Base-by-base conservation (phyloP, 2,329 filamentous ascomycete species). In the Phialophora tarda region DNA sequence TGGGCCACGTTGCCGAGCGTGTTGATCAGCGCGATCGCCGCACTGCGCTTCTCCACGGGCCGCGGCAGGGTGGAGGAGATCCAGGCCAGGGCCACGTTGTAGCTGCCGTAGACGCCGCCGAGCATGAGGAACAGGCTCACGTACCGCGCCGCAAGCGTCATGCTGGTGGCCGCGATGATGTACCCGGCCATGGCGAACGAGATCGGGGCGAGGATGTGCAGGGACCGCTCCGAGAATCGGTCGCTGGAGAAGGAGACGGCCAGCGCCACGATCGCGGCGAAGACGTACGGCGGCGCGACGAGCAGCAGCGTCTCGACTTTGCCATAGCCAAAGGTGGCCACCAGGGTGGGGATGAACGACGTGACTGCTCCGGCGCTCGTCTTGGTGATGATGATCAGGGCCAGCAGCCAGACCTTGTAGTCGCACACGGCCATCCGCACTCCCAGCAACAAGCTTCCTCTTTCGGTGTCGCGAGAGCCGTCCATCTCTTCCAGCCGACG, bases 71-170 rank as follows among this genome's bases (percentile, higher is more conserved):
- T 32, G 6, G 28, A 32, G 7, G 24, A 12, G 2, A 26, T 41
- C 54, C 54, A 57, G 1, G 54, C 54, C 17, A 34, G 14, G 14
- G 23, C 23, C 1, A 57, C 54, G 17, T 24, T 17, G 30, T 32
- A 23, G 54, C 24, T 28, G 17, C 14, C 14, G 14, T 32, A 17
- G 14, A 12, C 54, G 24, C 54, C 54, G 11, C 14, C 23, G 17
- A 34, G 83, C 81, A 88, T 83, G 24, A 89, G 75, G 69, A 88
- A 88, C 81, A 88, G 87, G 69, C 85, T 86, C 66, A 88, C 86
- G 77, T 86, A 88, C 1, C 85, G 81, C 0, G 82, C 82, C 0
- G 81, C 84, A 0, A 82, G 78, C 2, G 79, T 81, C 0, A 82
- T 81, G 0, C 85, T 84, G 0, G 78, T 80, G 6, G 84, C 84